Conservation (phyloP, 1,139 yeast genomes). For the Yamadazyma taylorii region DNA sequence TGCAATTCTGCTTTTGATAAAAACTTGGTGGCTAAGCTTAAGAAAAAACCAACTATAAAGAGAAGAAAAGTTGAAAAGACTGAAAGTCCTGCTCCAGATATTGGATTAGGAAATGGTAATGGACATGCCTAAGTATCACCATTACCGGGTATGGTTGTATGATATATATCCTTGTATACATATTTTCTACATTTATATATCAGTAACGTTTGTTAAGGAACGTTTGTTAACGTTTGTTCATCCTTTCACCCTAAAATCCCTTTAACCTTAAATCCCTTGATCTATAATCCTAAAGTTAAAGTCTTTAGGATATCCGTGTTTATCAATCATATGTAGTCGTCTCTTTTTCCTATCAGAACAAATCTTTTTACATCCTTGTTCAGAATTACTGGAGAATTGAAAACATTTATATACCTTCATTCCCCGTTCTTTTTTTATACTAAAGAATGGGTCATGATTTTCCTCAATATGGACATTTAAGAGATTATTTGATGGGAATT, state of each 20-base stretch:
- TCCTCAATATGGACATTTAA: constrained; percentile 53
- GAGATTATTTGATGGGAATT: constrained; percentile 40
- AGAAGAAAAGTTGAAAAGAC: constrained; percentile 31
- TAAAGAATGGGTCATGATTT: constrained; percentile 51
- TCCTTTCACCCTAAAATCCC: too few relatives aligned
- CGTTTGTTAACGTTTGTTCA: too few relatives aligned
- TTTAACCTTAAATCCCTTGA: constrained; percentile 20
- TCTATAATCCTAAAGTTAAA: constrained; percentile 42
- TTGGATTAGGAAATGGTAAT: constrained; percentile 1
- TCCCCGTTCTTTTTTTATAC: constrained; percentile 35
- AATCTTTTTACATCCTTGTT: constrained; percentile 35
- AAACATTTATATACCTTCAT: constrained; percentile 44
- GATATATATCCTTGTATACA: too few relatives aligned
- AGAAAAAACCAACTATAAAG: constrained; percentile 55
- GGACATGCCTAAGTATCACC: too few relatives aligned
- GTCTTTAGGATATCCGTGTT: constrained; percentile 49
- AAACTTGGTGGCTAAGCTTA: constrained; percentile 40
- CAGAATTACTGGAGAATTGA: constrained; percentile 2
- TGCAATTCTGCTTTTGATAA: constrained; percentile 55
- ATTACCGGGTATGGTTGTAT: too few relatives aligned
- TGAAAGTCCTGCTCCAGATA: too few relatives aligned
- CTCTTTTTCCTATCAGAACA: constrained; percentile 37
- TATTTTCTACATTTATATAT: too few relatives aligned
- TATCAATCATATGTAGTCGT: constrained; percentile 45
- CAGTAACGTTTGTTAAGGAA: too few relatives aligned